Conservation (phyloP, 2,329 filamentous ascomycete species). For the Hirsutella minnesotensis region DNA sequence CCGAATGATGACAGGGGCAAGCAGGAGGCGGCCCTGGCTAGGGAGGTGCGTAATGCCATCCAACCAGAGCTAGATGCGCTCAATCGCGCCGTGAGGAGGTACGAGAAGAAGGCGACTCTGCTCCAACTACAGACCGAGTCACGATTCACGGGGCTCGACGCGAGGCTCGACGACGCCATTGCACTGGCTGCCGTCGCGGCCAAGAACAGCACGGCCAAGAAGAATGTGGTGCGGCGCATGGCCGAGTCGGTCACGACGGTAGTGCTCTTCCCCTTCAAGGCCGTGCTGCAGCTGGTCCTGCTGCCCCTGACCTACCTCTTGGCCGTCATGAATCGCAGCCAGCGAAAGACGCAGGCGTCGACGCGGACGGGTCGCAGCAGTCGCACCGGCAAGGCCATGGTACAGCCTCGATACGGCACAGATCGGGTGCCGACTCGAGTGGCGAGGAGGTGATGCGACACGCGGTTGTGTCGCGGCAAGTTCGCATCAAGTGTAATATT, state of each 20-base stretch:
- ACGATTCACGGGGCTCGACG: constrained; percentile 60
- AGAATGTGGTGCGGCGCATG: constrained; percentile 24
- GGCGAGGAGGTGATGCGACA: constrained; percentile 3
- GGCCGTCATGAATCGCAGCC: constrained; percentile 4
- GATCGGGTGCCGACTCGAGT: constrained; percentile 7
- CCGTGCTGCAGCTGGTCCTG: constrained; percentile 24
- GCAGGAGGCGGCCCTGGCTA: constrained; percentile 31
- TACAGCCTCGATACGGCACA: constrained; percentile 4
- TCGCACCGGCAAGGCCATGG: constrained; percentile 4
- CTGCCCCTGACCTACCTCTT: constrained; percentile 24
- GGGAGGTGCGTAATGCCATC: constrained; percentile 51
- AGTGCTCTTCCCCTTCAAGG: constrained; percentile 29
- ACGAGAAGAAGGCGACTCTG: constrained; percentile 77
- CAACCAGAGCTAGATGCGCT: constrained; percentile 80
- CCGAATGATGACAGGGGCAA: constrained; percentile 22
- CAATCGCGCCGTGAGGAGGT: constrained; percentile 76
- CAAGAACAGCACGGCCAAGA: constrained; percentile 29
- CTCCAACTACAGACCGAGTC: constrained; percentile 66
- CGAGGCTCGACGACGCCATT: constrained; percentile 62
- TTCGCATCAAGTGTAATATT: not conserved
- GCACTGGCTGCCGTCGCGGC: constrained; percentile 69
- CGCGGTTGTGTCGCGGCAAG: not conserved
- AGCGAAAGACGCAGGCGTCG: not conserved
- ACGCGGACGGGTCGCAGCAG: constrained; percentile 1
- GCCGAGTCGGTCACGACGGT: constrained; percentile 22